Conservation (phyloP, 306 rosid genomes). For the Quillaja saponaria region DNA sequence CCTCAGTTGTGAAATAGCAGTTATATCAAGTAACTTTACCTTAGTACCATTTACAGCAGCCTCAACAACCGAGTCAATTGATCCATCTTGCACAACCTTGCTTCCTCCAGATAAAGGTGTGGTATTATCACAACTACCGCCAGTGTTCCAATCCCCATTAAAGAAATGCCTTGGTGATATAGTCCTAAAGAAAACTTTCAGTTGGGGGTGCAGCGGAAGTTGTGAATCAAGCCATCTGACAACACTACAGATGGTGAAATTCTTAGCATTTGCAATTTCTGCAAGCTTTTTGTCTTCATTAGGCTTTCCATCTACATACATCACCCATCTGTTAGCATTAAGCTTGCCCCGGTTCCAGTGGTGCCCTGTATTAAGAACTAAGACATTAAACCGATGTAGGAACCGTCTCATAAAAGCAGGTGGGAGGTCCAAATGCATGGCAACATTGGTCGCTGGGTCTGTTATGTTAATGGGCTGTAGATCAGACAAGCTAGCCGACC, state of each 20-base stretch:
- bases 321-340: conserved; percentile 74
- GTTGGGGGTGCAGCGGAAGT: conserved; percentile 58
- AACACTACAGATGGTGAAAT: conserved; percentile 61
- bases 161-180: conserved; percentile 83
- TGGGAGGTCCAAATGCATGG: conserved; percentile 93
- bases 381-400: conserved; percentile 63
- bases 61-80: conserved; percentile 57
- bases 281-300: conserved; percentile 51
- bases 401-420: conserved; percentile 73
- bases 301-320: conserved; percentile 69
- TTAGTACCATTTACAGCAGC: conserved; percentile 78
- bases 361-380: conserved; percentile 94
- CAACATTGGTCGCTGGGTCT: conserved; percentile 52
- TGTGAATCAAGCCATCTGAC: conserved; percentile 78
- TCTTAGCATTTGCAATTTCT: conserved; percentile 68
- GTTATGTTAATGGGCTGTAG: conserved; percentile 58
- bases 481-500: conserved; percentile 92
- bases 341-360: conserved; percentile 94
- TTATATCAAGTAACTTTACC: conserved; percentile 74
- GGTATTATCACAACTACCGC: conserved; percentile 78
- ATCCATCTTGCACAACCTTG: conserved; percentile 61
- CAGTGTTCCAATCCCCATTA: conserved; percentile 93
- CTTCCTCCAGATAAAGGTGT: conserved; percentile 66
- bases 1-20: conserved; percentile 78
- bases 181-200: conserved; percentile 83